Base-by-base conservation (phyloP, 306 rosid species). In the Cucurbita ficifolia region DNA sequence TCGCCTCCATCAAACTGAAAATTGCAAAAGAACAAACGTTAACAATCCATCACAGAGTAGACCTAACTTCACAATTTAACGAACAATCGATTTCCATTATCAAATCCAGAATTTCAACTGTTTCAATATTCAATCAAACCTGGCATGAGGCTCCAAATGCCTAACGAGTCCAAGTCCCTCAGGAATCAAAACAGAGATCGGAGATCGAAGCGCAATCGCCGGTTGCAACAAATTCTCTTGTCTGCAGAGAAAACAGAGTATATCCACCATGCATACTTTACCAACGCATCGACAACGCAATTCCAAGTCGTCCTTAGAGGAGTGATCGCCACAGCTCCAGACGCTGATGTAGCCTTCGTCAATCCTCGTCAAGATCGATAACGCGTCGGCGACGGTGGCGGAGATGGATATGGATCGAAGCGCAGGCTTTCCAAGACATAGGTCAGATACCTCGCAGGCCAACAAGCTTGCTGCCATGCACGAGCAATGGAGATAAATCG, bases 401-500 rank as follows among this genome's bases (percentile, higher is more conserved):
- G 82, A n/a, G 73, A 70, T 61, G 9, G 87, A 82, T 7, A 95
- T 70, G 4, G 91, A 74, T 72, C 89, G 78, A n/a, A 95, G 86
- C 49, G 96, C 79, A 0, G 97, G 99, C 81, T 95, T 95, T 24
- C 96, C 97, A 21, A 95, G 88, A 77, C 96, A 95, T 17, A 95
- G 83, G 61, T 95, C 99, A 6, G 90, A 86, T 38, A 89, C 80
- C 56, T 88, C 90, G 75, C 77, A 86, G 36, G 78, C 35, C 18
- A 81, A 79, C 52, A 91, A 75, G 69, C 79, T 85, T 56, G 61
- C 88, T 78, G 96, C 97, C 99, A 94, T 94, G 69, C 97, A 91
- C 87, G 24, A 59, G 19, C 54, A 63, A 33, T 70, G 16, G 59
- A 50, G 55, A 29, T 2, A 29, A 29, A 67, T 42, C 16, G 49